phyloP scores from a whole-genome alignment of 352 stramenopile species.

The Globisporangium irregulare region DNA sequence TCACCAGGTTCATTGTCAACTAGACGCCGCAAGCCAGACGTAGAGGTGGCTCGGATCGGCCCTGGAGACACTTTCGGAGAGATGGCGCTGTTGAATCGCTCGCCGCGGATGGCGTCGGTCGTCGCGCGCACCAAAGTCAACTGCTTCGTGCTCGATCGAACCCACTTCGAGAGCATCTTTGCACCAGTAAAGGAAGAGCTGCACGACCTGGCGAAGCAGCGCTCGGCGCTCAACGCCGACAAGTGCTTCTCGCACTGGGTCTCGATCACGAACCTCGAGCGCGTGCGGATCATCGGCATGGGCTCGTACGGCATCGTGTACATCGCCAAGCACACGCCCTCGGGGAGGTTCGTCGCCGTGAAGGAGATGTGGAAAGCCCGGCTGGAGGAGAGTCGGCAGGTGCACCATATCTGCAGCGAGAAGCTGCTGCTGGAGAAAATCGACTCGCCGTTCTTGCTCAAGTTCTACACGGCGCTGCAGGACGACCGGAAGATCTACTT shows the following conservation, averaged over 20 bases:
- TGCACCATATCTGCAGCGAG: slow-evolving; percentile 88
- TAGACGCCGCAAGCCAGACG: background rate
- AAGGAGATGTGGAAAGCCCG: slow-evolving; percentile 74
- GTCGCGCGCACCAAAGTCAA: slow-evolving; percentile 57
- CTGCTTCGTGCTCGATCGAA: slow-evolving; percentile 65
- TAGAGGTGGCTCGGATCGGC: slow-evolving; percentile 31
- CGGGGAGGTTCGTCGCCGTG: slow-evolving; percentile 44
- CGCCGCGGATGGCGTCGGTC: slow-evolving; percentile 67
- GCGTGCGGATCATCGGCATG: slow-evolving; percentile 56
- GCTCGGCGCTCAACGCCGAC: slow-evolving; percentile 31
- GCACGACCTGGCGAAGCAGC: slow-evolving; percentile 27
- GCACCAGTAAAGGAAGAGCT: slow-evolving; percentile 32
- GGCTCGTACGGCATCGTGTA: slow-evolving; percentile 52
- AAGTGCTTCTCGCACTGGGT: slow-evolving; percentile 51
- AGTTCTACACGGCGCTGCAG: slow-evolving; percentile 89
- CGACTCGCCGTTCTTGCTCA: slow-evolving; percentile 92
- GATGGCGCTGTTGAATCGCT: slow-evolving; percentile 38
- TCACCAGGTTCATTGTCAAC: background rate
- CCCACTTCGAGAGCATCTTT: slow-evolving; percentile 62
- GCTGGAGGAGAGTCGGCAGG: slow-evolving; percentile 79
- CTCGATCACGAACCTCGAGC: slow-evolving; percentile 52
- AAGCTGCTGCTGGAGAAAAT: slow-evolving; percentile 77
- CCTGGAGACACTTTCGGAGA: slow-evolving; percentile 68
- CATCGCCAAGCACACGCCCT: slow-evolving; percentile 38
- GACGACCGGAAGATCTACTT: slow-evolving; percentile 90